Conservation (phyloP, 768 basidiomycete species). For the Boletales sp. region DNA sequence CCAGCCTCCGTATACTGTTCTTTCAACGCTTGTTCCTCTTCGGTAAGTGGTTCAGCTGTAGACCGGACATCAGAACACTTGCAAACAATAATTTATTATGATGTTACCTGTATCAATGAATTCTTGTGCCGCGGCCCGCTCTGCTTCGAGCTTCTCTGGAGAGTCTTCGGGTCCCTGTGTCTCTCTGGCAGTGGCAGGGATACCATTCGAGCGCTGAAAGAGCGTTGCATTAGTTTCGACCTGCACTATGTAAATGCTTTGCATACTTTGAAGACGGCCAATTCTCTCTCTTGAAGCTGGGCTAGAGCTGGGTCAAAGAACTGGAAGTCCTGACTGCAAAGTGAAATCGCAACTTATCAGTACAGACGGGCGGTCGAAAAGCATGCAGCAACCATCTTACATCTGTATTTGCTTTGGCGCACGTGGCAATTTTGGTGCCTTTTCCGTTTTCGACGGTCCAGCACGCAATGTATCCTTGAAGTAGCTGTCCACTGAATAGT, state of each 20-base stretch:
- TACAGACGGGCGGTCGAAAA: neutral
- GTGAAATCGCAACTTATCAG: neutral
- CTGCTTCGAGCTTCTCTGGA: conserved; percentile 80
- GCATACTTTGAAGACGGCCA: conserved; percentile 70
- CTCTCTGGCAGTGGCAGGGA: conserved; percentile 62
- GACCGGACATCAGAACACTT: too few relatives aligned
- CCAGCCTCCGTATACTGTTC: conserved; percentile 73
- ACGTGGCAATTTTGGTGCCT: conserved; percentile 76
- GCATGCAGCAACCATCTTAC: conserved; percentile 42
- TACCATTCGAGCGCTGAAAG: conserved; percentile 59
- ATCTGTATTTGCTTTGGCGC: conserved; percentile 86
- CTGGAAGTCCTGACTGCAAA: conserved; percentile 85
- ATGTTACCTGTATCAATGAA: conserved; percentile 77
- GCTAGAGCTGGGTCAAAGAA: conserved; percentile 85
- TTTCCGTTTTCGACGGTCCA: conserved; percentile 75
- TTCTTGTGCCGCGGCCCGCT: conserved; percentile 74
- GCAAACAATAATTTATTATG: neutral
- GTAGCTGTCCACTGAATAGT: conserved; percentile 94
- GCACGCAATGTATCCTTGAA: conserved; percentile 89
- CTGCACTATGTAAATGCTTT: neutral
- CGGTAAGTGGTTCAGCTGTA: conserved; percentile 86
- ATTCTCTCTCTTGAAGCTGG: conserved; percentile 83
- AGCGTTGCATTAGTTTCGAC: neutral
- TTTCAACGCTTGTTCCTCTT: conserved; percentile 81
- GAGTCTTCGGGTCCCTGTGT: conserved; percentile 69